Base-by-base conservation (phyloP, 345 rosid species). In the Toxicodendron radicans region DNA sequence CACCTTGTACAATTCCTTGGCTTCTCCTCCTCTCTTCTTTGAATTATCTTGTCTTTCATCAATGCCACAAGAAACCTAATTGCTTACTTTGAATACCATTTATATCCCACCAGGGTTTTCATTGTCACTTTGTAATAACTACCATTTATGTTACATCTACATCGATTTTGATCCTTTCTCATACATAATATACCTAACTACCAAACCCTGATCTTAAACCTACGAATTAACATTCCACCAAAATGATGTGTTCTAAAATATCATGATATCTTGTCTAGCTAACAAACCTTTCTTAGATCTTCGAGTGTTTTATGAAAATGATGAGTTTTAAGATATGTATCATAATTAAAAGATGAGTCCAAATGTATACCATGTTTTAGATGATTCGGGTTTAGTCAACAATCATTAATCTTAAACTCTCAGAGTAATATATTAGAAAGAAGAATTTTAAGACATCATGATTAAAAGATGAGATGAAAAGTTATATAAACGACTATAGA, bases 1-100 rank as follows among this genome's bases (percentile, higher is more conserved):
- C 54, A 51, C 18, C 54, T 73, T 72, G 79, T 78, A 52, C 78
- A 79, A 62, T 63, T 59, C 70, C 68, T 68, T 72, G 68, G 64
- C 72, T 79, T 78, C 73, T 64, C 60, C 66, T 43, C 33, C 33
- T 59, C 27, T 24, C 27, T 61, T 12, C 16, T 51, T n/a, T 69
- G 27, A 67, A 46, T 32, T 64, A 20, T 43, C 14, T 7, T 76
- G 67, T 58, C 35, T 23, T 57, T 67, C 69, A 30, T 64, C 12
- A 43, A n/a, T 43, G 33, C 9, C 10, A 43, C 52, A 64, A 64
- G 52, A 41, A 65, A 45, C 54, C 54, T 51, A 27, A 27, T 27
- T 38, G 43, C 43, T 38, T 38, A 38, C 43, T 38, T 38, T 63
- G 8, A 20, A 33, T 20, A 7, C 21, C 43, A 53, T 51, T 27